A percentile compares a stretch with the other conserved stretches of the same genome.
Evolutionary conservation across 352 stramenopile species (phyloP).

Genomic region (Elongisporangium anandrum): DNA sequence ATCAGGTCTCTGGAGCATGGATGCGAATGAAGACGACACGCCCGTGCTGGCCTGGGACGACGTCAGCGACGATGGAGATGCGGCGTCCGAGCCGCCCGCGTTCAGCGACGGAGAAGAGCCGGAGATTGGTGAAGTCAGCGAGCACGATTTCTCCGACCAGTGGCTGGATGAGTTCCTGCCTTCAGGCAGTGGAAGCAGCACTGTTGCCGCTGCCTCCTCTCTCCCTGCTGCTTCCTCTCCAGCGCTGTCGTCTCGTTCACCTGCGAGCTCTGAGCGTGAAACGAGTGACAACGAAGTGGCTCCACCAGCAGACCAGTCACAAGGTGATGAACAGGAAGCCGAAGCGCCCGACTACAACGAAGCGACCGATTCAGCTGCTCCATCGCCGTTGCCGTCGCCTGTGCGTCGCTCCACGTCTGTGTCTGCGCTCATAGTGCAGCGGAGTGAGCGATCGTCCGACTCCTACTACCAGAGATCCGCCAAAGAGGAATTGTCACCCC

Average conservation of each 20-base stretch:
- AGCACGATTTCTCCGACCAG: constrained; percentile 27
- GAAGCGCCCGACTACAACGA: neutral
- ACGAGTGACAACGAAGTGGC: neutral
- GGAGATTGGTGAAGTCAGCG: constrained; percentile 9
- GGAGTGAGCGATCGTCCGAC: neutral
- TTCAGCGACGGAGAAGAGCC: constrained; percentile 11
- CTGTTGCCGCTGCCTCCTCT: neutral
- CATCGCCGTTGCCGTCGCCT: neutral
- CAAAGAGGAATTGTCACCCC: constrained; percentile 7
- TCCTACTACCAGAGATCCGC: neutral
- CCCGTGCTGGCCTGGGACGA: constrained; percentile 18
- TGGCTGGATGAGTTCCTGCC: constrained; percentile 36
- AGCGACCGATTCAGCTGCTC: neutral
- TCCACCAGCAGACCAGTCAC: neutral
- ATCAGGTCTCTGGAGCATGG: constrained; percentile 4
- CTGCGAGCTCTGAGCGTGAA: neutral
- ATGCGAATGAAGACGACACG: constrained; percentile 19
- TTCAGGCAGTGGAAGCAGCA: neutral
- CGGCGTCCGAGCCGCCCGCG: constrained; percentile 3
- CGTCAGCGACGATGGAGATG: constrained; percentile 10
- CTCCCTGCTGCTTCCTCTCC: neutral
- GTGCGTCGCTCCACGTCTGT: neutral
- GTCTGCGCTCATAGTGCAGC: neutral
- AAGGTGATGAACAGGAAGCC: no score
- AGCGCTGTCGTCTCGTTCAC: neutral